Percentiles rank a stretch among this genome's conserved stretches.
Conservation (phyloP, 2,329 filamentous ascomycete species). For the Cladophialophora chaetospira region DNA sequence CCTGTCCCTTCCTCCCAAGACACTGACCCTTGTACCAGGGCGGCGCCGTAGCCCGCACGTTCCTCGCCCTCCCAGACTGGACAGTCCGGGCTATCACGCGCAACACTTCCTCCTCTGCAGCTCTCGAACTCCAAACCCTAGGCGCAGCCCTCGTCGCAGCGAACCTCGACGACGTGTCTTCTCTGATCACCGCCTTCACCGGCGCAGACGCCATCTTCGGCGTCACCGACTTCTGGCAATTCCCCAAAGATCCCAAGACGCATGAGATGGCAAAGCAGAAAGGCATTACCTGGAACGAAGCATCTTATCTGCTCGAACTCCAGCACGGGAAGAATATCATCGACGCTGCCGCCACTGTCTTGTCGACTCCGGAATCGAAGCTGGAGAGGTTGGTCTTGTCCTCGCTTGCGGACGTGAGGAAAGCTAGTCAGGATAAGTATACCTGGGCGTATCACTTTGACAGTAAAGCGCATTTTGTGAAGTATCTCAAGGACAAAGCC, state of each 20-base stretch:
- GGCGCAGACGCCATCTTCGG: not conserved
- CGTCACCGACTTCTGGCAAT: not conserved
- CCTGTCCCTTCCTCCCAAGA: not conserved
- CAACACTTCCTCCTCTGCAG: not conserved
- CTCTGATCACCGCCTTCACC: not conserved
- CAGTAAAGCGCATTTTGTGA: conserved; percentile 41
- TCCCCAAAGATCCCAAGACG: not conserved
- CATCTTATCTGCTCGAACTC: conserved; percentile 34
- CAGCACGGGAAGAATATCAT: conserved; percentile 43
- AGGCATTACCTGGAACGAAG: conserved; percentile 19
- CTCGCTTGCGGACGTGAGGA: conserved; percentile 40
- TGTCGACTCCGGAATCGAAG: not conserved
- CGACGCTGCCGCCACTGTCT: conserved; percentile 36
- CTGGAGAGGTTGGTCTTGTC: conserved; percentile 47
- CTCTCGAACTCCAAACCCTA: not conserved
- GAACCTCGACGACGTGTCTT: not conserved
- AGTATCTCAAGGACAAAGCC: conserved; percentile 34
- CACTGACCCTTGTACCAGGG: not conserved
- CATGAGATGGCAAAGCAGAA: not conserved
- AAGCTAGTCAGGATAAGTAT: conserved; percentile 47
- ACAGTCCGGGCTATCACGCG: not conserved
- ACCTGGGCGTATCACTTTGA: conserved; percentile 47
- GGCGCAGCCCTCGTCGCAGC: not conserved
- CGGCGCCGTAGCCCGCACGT: not conserved
- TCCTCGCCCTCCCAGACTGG: not conserved